These are phyloP conservation scores for Prunus mume DNA, from an alignment of 306 rosid species.

Conservation along the genomic window DNA sequence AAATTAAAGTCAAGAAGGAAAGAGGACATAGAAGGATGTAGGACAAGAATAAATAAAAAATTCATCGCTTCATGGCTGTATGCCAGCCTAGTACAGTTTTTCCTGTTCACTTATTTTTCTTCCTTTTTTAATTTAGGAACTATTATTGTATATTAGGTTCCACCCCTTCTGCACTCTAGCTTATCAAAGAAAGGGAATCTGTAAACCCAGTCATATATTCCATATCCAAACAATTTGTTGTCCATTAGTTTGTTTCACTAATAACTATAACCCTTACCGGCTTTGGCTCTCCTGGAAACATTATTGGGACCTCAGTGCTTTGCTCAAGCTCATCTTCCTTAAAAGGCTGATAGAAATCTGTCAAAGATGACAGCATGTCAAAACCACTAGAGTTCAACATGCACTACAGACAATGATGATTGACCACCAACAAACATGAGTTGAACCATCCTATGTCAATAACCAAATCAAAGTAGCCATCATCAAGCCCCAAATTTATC, in stretches of 20 bases:
- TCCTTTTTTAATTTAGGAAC: background rate
- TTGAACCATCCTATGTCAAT: background rate
- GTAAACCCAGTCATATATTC: background rate
- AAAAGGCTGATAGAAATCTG: slow-evolving; percentile 85
- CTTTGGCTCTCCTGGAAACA: slow-evolving; percentile 65
- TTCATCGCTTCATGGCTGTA: background rate
- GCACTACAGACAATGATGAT: background rate
- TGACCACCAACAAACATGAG: background rate
- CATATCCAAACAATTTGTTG: slow-evolving; percentile 6
- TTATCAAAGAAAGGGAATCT: background rate
- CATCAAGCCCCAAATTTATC: background rate
- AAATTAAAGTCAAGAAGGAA: background rate
- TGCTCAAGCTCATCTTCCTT: slow-evolving; percentile 86
- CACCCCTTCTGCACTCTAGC: background rate
- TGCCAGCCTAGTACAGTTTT: background rate
- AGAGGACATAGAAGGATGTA: background rate
- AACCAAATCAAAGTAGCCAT: background rate
- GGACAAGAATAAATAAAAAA: background rate
- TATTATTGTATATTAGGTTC: background rate
- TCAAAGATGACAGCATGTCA: slow-evolving; percentile 9
- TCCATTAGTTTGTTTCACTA: slow-evolving; percentile 5
- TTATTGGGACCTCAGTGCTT: slow-evolving; percentile 80
- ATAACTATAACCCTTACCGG: slow-evolving; percentile 50
- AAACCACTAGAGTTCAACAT: background rate
- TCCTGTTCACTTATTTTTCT: background rate